A percentile compares a stretch with the other conserved stretches of the same genome.
Evolutionary conservation across 192 early-diverging fungal genomes (phyloP).

Genomic region (Coemansia reversa): DNA sequence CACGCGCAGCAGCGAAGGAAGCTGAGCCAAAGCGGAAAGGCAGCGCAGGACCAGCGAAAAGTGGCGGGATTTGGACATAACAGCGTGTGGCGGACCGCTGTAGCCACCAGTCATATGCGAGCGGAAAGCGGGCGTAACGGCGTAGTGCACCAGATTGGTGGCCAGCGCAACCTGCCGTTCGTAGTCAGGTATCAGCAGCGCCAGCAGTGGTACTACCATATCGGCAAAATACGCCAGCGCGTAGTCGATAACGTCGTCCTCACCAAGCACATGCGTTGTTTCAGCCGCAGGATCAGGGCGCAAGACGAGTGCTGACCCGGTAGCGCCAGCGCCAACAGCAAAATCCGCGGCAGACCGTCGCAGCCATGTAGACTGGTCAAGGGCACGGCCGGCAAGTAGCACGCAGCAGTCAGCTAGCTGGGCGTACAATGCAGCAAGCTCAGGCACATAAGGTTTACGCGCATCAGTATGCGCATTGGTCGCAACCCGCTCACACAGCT

Average conservation of each 20-base stretch:
- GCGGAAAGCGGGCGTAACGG: slow-evolving; percentile 68
- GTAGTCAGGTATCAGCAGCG: slow-evolving; percentile 70
- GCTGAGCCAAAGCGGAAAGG: slow-evolving; percentile 37
- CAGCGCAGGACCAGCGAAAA: slow-evolving; percentile 38
- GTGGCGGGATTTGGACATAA: slow-evolving; percentile 33
- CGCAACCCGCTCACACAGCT: slow-evolving; percentile 36
- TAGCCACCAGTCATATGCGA: slow-evolving; percentile 55
- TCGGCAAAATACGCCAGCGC: slow-evolving; percentile 36
- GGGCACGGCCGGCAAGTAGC: slow-evolving; percentile 69
- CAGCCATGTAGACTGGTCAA: slow-evolving; percentile 61
- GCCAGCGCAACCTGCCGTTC: slow-evolving; percentile 65
- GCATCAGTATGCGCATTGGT: slow-evolving; percentile 17
- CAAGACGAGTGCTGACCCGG: slow-evolving; percentile 11
- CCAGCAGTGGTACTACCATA: slow-evolving; percentile 66
- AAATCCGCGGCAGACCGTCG: slow-evolving; percentile 16
- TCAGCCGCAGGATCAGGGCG: slow-evolving; percentile 5
- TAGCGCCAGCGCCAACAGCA: background rate
- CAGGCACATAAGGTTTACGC: slow-evolving; percentile 20
- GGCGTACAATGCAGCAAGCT: slow-evolving; percentile 36
- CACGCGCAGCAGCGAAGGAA: slow-evolving; percentile 40
- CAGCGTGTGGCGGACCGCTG: slow-evolving; percentile 34
- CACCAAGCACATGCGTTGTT: slow-evolving; percentile 54
- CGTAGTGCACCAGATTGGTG: slow-evolving; percentile 80
- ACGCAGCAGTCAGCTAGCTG: slow-evolving; percentile 70
- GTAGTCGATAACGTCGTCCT: slow-evolving; percentile 70